Conservation (phyloP, 441 rosid genomes). For the Euphorbia schlechtendalii region DNA sequence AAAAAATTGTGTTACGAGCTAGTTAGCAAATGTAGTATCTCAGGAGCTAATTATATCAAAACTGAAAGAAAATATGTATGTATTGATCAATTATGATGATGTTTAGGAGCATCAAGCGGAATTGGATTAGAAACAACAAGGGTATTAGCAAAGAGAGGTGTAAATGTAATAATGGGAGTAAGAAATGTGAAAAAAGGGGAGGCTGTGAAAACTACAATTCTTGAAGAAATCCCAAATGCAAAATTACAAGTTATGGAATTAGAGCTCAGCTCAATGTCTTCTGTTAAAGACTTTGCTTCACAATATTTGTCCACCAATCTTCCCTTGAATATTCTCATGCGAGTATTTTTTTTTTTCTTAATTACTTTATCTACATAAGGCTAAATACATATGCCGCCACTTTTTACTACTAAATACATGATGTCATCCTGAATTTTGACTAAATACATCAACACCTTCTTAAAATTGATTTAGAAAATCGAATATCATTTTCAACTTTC, state of each 20-base stretch:
- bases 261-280: slow-evolving; percentile 25
- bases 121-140: slow-evolving; percentile 30
- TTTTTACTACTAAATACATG: too few relatives aligned
- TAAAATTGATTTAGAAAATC: too few relatives aligned
- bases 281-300: slow-evolving; percentile 24
- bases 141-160: slow-evolving; percentile 31
- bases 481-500: too few relatives aligned
- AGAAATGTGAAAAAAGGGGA: slow-evolving; percentile 25
- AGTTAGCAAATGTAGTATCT: too few relatives aligned
- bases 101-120: slow-evolving; percentile 29
- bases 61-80: too few relatives aligned
- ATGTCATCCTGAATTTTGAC: too few relatives aligned
- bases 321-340: slow-evolving; percentile 32
- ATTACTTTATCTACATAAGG: too few relatives aligned
- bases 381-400: too few relatives aligned
- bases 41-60: too few relatives aligned
- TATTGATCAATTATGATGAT: too few relatives aligned
- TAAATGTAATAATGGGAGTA: slow-evolving; percentile 24
- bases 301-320: slow-evolving; percentile 21
- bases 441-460: too few relatives aligned
- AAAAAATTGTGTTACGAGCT: too few relatives aligned
- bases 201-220: slow-evolving; percentile 22
- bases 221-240: slow-evolving; percentile 19
- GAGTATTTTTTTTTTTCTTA: neutral
- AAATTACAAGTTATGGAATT: slow-evolving; percentile 29